phyloP scores from a whole-genome alignment of 1,284 basidiomycete species.

The Amylostereum areolatum region DNA sequence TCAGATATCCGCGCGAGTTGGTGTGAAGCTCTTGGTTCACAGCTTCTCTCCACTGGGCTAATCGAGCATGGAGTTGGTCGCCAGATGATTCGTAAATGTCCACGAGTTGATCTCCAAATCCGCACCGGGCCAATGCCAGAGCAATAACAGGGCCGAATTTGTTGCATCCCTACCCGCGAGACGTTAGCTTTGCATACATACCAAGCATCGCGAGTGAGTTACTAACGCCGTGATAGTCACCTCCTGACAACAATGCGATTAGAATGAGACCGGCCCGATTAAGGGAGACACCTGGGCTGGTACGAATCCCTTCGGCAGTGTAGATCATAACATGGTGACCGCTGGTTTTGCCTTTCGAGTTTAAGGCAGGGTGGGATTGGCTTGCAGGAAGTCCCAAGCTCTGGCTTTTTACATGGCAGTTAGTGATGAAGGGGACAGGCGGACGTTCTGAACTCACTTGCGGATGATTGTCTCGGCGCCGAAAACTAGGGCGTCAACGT shows the following conservation, averaged over 20 bases:
- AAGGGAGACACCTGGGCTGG: slow-evolving; percentile 32
- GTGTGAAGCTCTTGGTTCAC: slow-evolving; percentile 44
- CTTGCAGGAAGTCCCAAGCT: slow-evolving; percentile 40
- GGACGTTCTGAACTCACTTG: slow-evolving; percentile 20
- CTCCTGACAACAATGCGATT: slow-evolving; percentile 58
- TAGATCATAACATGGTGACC: slow-evolving; percentile 38
- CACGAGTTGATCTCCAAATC: slow-evolving; percentile 42
- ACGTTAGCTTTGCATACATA: background rate
- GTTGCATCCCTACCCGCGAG: slow-evolving; percentile 31
- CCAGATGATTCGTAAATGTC: slow-evolving; percentile 24
- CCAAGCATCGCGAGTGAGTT: slow-evolving; percentile 5
- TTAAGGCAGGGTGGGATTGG: slow-evolving; percentile 29
- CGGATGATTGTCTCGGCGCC: slow-evolving; percentile 29
- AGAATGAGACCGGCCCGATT: slow-evolving; percentile 53
- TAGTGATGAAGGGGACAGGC: background rate
- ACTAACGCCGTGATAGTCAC: slow-evolving; percentile 54
- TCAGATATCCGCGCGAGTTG: slow-evolving; percentile 36
- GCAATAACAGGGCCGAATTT: slow-evolving; percentile 28
- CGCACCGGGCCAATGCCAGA: slow-evolving; percentile 31
- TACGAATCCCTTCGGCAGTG: slow-evolving; percentile 29
- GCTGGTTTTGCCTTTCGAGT: slow-evolving; percentile 32
- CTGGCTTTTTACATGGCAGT: slow-evolving; percentile 26
- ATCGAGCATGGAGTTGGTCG: slow-evolving; percentile 20
- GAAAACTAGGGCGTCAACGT: slow-evolving; percentile 44
- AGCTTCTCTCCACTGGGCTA: slow-evolving; percentile 32